These are phyloP conservation scores for Mycena indigotica DNA, from an alignment of 768 basidiomycete species.

Conservation along the genomic window DNA sequence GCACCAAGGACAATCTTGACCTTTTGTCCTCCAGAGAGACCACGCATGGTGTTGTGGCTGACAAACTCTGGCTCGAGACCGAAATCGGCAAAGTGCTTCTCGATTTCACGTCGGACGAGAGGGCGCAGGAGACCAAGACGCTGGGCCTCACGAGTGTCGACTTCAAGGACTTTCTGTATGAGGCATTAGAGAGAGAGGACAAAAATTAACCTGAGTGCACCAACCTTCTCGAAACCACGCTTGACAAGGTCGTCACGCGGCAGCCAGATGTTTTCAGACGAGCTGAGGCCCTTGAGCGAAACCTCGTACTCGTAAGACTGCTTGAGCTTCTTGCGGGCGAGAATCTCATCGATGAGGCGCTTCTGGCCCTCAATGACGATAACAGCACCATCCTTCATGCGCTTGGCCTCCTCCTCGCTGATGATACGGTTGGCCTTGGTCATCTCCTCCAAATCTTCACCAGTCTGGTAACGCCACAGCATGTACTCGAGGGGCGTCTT, in stretches of 20 bases:
- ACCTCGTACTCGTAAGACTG: conserved; percentile 99
- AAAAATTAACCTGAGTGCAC: conserved; percentile 16
- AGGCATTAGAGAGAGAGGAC: conserved; percentile 16
- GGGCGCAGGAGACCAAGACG: conserved; percentile 93
- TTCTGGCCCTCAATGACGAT: conserved; percentile 93
- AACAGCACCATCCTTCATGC: conserved; percentile 94
- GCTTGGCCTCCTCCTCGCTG: conserved; percentile 82
- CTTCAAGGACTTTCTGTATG: conserved; percentile 87
- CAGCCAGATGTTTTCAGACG: conserved; percentile 98
- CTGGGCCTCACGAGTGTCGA: conserved; percentile 97
- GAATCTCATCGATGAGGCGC: conserved; percentile 91
- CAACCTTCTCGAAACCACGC: conserved; percentile 94
- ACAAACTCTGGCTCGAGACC: conserved; percentile 99
- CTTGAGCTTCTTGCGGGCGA: conserved; percentile 94
- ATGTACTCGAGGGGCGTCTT: conserved; percentile 99
- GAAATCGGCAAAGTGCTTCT: conserved; percentile 99
- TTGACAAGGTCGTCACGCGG: conserved; percentile 96
- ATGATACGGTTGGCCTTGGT: conserved; percentile 88
- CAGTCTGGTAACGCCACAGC: conserved; percentile 99
- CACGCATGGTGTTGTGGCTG: conserved; percentile 98
- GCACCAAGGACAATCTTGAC: conserved; percentile 99
- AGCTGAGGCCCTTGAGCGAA: conserved; percentile 91
- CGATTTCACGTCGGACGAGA: conserved; percentile 97
- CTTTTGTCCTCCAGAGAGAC: conserved; percentile 98
- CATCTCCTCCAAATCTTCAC: conserved; percentile 98